Evolutionary conservation across 2,329 filamentous ascomycete genomes (phyloP).

Genomic region (Capronia epimyces): DNA sequence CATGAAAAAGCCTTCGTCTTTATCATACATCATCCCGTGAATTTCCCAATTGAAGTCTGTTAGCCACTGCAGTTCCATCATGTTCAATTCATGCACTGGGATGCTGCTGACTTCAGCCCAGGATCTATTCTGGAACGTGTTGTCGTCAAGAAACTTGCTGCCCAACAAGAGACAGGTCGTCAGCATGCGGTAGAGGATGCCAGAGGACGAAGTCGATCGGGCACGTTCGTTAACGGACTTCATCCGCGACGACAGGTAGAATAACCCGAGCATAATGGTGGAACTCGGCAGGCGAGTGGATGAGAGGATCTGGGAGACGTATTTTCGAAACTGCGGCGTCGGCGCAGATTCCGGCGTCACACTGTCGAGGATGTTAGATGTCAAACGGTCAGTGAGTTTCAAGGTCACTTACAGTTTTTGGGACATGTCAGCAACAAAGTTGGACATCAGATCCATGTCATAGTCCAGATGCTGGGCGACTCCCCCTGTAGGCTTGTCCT

Average conservation of each 20-base stretch:
- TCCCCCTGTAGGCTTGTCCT: slow-evolving; percentile 68
- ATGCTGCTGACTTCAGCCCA: slow-evolving; percentile 96
- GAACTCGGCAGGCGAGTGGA: slow-evolving; percentile 86
- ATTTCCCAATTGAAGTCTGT: slow-evolving; percentile 75
- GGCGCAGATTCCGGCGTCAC: slow-evolving; percentile 58
- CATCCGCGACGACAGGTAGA: slow-evolving; percentile 79
- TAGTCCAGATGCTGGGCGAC: slow-evolving; percentile 94
- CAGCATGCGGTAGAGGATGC: slow-evolving; percentile 79
- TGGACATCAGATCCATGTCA: slow-evolving; percentile 92
- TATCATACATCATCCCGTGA: slow-evolving; percentile 75
- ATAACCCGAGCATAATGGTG: slow-evolving; percentile 83
- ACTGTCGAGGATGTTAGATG: slow-evolving; percentile 55
- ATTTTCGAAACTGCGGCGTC: slow-evolving; percentile 77
- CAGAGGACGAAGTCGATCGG: slow-evolving; percentile 54
- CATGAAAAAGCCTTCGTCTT: slow-evolving; percentile 60
- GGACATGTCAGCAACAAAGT: slow-evolving; percentile 89
- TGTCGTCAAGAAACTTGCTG: slow-evolving; percentile 94
- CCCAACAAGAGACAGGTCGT: slow-evolving; percentile 79
- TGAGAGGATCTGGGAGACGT: slow-evolving; percentile 82
- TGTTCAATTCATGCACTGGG: slow-evolving; percentile 74
- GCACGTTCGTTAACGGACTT: slow-evolving; percentile 60
- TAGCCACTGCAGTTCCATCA: slow-evolving; percentile 83
- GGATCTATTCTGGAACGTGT: slow-evolving; percentile 94
- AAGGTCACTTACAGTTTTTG: slow-evolving; percentile 58
- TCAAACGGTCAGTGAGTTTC: slow-evolving; percentile 33